These are phyloP conservation scores for Cyberlindnera galapagoensis DNA, from an alignment of 805 yeast genomes.

Conservation along the genomic window DNA sequence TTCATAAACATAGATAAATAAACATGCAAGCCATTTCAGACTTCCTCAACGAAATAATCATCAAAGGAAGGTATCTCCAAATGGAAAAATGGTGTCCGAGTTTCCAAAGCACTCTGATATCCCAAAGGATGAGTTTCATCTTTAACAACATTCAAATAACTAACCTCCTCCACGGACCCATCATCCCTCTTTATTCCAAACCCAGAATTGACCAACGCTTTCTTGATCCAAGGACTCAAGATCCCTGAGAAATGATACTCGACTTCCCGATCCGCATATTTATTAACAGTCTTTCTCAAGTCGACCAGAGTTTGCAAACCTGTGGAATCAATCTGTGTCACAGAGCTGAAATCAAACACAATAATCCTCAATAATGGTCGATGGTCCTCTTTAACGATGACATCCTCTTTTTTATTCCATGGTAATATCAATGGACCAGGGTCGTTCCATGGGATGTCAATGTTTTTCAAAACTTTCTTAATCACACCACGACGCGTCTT, in stretches of 20 bases:
- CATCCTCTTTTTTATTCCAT: slow-evolving; percentile 20
- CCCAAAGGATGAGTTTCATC: slow-evolving; percentile 25
- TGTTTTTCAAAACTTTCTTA: slow-evolving; percentile 25
- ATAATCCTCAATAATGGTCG: slow-evolving; percentile 67
- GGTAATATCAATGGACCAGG: slow-evolving; percentile 52
- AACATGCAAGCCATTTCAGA: no score
- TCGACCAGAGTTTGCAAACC: slow-evolving; percentile 76
- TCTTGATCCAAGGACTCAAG: slow-evolving; percentile 78
- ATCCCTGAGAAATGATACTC: slow-evolving; percentile 89
- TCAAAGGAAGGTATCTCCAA: slow-evolving; percentile 56
- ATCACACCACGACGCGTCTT: slow-evolving; percentile 55
- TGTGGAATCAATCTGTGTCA: slow-evolving; percentile 71
- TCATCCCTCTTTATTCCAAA: slow-evolving; percentile 62
- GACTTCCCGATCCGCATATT: slow-evolving; percentile 73
- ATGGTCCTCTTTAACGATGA: slow-evolving; percentile 29
- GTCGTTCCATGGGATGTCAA: slow-evolving; percentile 85
- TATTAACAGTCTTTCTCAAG: slow-evolving; percentile 61
- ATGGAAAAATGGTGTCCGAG: slow-evolving; percentile 73
- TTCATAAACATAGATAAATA: no score
- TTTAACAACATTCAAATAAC: slow-evolving; percentile 19
- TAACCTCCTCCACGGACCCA: slow-evolving; percentile 26
- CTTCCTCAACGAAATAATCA: slow-evolving; percentile 9
- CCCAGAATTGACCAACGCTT: slow-evolving; percentile 68
- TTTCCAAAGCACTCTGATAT: slow-evolving; percentile 50
- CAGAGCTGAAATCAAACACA: slow-evolving; percentile 77